Percentiles rank a stretch among this genome's conserved stretches.
Evolutionary conservation across 495 filamentous ascomycete genomes (phyloP).

Genomic region (Podospora australis): DNA sequence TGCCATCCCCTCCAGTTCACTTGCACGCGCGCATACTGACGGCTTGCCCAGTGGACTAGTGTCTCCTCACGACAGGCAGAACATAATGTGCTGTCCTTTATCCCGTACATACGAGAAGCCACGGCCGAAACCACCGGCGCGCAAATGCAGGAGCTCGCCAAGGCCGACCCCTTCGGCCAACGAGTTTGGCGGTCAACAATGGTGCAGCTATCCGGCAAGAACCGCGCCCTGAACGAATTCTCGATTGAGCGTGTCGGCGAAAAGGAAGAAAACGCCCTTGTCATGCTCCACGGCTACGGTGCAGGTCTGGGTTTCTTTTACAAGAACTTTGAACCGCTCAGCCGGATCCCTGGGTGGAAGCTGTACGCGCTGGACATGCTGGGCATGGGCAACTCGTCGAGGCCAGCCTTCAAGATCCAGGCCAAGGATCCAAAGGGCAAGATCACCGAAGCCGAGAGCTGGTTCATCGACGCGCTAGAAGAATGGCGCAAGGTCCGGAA

Average conservation of each 20-base stretch:
- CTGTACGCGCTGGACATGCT: slow-evolving; percentile 87
- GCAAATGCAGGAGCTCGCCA: slow-evolving; percentile 37
- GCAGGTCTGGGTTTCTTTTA: slow-evolving; percentile 96
- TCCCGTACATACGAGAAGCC: slow-evolving; percentile 75
- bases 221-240: slow-evolving; percentile 88
- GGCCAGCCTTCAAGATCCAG: slow-evolving; percentile 76
- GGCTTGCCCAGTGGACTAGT: slow-evolving; percentile 62
- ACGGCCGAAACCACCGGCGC: slow-evolving; percentile 42
- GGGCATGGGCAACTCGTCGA: slow-evolving; percentile 85
- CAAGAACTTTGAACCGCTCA: slow-evolving; percentile 88
- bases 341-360: slow-evolving; percentile 72
- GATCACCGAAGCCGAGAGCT: slow-evolving; percentile 85
- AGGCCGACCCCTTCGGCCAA: slow-evolving; percentile 74
- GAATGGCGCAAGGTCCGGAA: slow-evolving; percentile 87
- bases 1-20: background rate
- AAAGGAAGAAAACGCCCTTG: slow-evolving; percentile 70
- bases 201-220: slow-evolving; percentile 75
- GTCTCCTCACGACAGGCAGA: slow-evolving; percentile 79
- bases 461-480: slow-evolving; percentile 94
- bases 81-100: slow-evolving; percentile 78
- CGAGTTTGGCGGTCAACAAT: slow-evolving; percentile 80
- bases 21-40: background rate
- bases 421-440: slow-evolving; percentile 75
- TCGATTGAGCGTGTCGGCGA: slow-evolving; percentile 80
- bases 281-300: slow-evolving; percentile 96